Evolutionary conservation across 139 green algal species (phyloP), one percentile per base, ranked within the genome.

Genomic region (Chlorella sorokiniana): DNA sequence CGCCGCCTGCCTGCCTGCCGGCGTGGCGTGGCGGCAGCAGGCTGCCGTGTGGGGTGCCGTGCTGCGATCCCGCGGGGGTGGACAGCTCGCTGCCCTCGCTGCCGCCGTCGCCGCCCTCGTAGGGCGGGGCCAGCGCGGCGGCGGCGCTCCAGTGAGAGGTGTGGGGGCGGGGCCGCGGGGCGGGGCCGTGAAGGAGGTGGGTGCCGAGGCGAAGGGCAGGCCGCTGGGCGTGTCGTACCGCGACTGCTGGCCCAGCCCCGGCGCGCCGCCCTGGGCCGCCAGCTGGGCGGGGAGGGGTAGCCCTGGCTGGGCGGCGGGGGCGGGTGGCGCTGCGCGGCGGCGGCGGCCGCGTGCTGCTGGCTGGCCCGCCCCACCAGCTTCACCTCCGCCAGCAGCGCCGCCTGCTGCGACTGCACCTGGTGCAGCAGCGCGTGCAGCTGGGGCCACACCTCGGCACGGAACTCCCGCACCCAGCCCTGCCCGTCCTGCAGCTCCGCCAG

Each of bases 401-500:
- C 41, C 69, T 76, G 69, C 69, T 37, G 41, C 69, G 45, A 11
- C 27, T 35, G 20, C 25, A 59, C 38, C 42, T 76, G 38, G 8
- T 40, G 35, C 69, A 61, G 27, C 42, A 76, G 69, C 41, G 38
- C 29, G 41, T 41, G 27, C 41, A 59, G 38, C 69, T 76, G 69
- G 20, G 27, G 29, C 40, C 31, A 40, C 23, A 76, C 38, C 69
- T 76, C 41, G 14, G 41, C 14, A 0, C 56, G 16, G 56, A 65
- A 65, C 18, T 65, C 56, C 23, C n/a, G 16, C 18, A 65, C 56
- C 56, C 56, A 65, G 56, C 56, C 56, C 56, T 65, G 56, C 16
- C 56, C 56, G n/a, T 65, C 41, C 69, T 76, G 69, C 69, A 76
- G 41, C 41, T 33, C 16, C 27, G n/a, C 41, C n/a, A 76, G 69